Conservation (phyloP, 805 yeast genomes). For the Middelhovenomyces tepae region DNA sequence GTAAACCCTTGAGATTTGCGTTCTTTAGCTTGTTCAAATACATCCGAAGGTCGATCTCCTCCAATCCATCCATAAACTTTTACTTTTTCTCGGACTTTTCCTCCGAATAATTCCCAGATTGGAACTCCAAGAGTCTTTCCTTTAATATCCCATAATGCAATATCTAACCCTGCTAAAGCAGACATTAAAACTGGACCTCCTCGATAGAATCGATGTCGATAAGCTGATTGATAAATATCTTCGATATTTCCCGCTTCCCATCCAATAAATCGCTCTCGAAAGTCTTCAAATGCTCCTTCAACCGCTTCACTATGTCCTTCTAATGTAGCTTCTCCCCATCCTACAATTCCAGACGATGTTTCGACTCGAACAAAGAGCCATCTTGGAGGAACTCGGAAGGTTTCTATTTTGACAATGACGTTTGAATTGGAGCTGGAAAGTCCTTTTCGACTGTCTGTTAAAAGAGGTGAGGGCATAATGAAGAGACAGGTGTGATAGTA, state of each 20-base stretch:
- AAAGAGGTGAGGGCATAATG: too few species aligned
- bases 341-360: slow-evolving; percentile 21
- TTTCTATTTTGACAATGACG: slow-evolving; percentile 22
- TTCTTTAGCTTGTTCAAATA: slow-evolving; percentile 20
- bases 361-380: slow-evolving; percentile 25
- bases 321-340: slow-evolving; percentile 27
- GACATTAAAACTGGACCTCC: slow-evolving; percentile 28
- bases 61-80: slow-evolving; percentile 28
- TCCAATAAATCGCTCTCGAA: slow-evolving; percentile 25
- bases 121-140: slow-evolving; percentile 27
- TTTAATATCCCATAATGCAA: slow-evolving; percentile 28
- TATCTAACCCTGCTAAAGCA: slow-evolving; percentile 26
- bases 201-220: slow-evolving; percentile 26
- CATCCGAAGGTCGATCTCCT: slow-evolving; percentile 24
- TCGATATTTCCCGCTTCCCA: slow-evolving; percentile 25
- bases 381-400: slow-evolving; percentile 25
- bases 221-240: slow-evolving; percentile 23
- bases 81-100: slow-evolving; percentile 23
- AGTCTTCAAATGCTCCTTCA: slow-evolving; percentile 26
- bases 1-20: slow-evolving; percentile 26
- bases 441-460: too few species aligned
- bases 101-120: slow-evolving; percentile 24
- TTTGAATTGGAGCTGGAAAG: too few species aligned
- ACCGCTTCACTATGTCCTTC: slow-evolving; percentile 29
- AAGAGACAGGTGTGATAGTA: too few species aligned